These are phyloP conservation scores for Craterostigma plantagineum DNA, from an alignment of 257 asterid species.

Conservation along the genomic window DNA sequence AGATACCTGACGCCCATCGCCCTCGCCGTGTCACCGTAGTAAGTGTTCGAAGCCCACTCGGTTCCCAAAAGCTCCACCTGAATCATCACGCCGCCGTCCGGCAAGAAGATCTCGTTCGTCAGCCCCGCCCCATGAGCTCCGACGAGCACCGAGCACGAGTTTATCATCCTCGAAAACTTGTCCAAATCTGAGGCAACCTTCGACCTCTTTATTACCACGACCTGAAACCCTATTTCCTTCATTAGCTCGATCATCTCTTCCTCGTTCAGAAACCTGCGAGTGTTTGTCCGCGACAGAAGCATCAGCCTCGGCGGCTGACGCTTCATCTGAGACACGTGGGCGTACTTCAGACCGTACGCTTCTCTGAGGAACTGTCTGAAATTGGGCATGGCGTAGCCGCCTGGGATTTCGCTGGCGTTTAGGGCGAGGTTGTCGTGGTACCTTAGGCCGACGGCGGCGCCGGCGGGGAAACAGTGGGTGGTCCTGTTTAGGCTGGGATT, in stretches of 20 bases:
- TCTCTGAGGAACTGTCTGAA: slow-evolving; percentile 23
- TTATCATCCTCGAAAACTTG: slow-evolving; percentile 32
- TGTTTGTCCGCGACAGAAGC: slow-evolving; percentile 45
- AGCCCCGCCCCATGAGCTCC: slow-evolving; percentile 96
- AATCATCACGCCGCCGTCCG: slow-evolving; percentile 46
- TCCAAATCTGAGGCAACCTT: slow-evolving; percentile 36
- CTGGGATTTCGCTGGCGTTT: slow-evolving; percentile 22
- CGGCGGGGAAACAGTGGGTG: slow-evolving; percentile 71
- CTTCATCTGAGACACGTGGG: slow-evolving; percentile 15
- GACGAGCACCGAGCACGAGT: slow-evolving; percentile 62
- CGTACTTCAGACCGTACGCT: slow-evolving; percentile 13
- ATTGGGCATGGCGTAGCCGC: slow-evolving; percentile 24
- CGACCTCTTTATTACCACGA: slow-evolving; percentile 31
- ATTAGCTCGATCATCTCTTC: slow-evolving; percentile 26
- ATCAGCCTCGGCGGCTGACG: slow-evolving; percentile 43
- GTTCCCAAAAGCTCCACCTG: slow-evolving; percentile 77
- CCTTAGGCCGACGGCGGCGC: slow-evolving; percentile 48
- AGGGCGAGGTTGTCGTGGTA: slow-evolving; percentile 53
- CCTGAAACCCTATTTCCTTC: slow-evolving; percentile 36
- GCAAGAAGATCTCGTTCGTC: slow-evolving; percentile 69
- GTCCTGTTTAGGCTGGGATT: slow-evolving; percentile 32
- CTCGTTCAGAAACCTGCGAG: slow-evolving; percentile 49
- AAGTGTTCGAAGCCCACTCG: slow-evolving; percentile 63
- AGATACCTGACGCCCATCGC: slow-evolving; percentile 45
- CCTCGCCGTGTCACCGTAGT: slow-evolving; percentile 50